Evolutionary conservation across 176 grass and related monocot genomes (phyloP), one percentile per base, ranked within the genome.

Genomic region (Aechmea fasciata): DNA sequence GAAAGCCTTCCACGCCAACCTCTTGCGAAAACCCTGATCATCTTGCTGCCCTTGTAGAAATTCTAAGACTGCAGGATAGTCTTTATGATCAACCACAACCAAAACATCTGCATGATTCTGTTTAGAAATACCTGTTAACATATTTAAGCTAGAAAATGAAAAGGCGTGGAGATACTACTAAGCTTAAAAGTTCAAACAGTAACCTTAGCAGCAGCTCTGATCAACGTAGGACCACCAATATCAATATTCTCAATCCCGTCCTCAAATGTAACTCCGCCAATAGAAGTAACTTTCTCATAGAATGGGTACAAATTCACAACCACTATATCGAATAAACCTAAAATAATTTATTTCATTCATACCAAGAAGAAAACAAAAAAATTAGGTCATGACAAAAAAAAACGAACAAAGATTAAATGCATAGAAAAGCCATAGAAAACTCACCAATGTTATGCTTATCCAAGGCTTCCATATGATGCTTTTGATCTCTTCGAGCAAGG

Each of bases 221-320:
- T 96, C 86, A 96, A 81, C 33, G 93, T 87, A 70, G 88, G 86
- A 9, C 93, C 93, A 78, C 93, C 88, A 72, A 96, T 96, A 77
- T 96, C 93, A 69, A 96, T 90, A 81, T 85, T 96, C 79, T 96
- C 93, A 79, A 92, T 79, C 29, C 93, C 93, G 67, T 92, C 93
- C 57, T 96, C 93, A 77, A 96, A 92, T 79, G 89, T 75, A 68
- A 96, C 82, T 69, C 59, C 24, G 73, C 63, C 82, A 13, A 86
- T 82, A 47, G 71, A 71, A 28, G 93, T 96, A 74, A 96, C 93
- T 69, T 96, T 96, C 25, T 87, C 80, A 74, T 96, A 92, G 69
- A 92, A 96, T 51, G 93, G 93, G 81, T 96, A 96, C 69, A 96
- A 81, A 53, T 96, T 96, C 51, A 96, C 88, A 67, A 96, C 93